These are phyloP conservation scores for Talaromyces sp. DNA, from an alignment of 2,329 filamentous ascomycete genomes.

Conservation along the genomic window DNA sequence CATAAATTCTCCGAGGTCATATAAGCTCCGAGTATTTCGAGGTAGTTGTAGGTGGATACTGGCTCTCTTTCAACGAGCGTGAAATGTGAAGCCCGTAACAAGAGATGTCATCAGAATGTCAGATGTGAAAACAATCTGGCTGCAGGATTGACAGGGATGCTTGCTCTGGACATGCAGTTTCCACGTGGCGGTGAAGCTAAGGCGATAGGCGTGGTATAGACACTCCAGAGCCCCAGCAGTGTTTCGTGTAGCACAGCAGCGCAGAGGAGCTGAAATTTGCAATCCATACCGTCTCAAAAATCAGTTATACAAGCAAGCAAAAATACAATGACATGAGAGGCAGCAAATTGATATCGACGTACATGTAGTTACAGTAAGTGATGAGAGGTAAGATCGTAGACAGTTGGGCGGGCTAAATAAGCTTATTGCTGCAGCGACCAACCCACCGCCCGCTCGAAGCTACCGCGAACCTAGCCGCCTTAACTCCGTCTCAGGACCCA, in stretches of 20 bases:
- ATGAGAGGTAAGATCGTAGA: neutral
- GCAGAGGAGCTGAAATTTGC: neutral
- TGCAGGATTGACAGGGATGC: constrained; percentile 1
- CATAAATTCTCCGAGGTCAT: neutral
- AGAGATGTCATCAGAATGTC: neutral
- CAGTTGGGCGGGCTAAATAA: neutral
- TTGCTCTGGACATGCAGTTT: neutral
- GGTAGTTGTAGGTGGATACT: neutral
- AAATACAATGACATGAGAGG: neutral
- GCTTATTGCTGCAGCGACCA: neutral
- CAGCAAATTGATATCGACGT: neutral
- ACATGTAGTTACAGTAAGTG: neutral
- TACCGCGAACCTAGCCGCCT: neutral
- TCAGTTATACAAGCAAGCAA: neutral
- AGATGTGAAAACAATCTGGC: neutral
- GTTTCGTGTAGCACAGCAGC: neutral
- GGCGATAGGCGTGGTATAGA: neutral
- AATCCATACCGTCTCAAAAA: neutral
- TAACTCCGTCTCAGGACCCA: neutral
- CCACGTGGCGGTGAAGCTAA: constrained; percentile 9
- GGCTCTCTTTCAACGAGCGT: neutral
- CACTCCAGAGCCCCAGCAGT: neutral
- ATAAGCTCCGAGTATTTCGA: neutral
- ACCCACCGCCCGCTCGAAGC: constrained; percentile 4
- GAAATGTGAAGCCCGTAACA: neutral